Conservation (phyloP, 208 protist species). For the Trypanosoma congolense region DNA sequence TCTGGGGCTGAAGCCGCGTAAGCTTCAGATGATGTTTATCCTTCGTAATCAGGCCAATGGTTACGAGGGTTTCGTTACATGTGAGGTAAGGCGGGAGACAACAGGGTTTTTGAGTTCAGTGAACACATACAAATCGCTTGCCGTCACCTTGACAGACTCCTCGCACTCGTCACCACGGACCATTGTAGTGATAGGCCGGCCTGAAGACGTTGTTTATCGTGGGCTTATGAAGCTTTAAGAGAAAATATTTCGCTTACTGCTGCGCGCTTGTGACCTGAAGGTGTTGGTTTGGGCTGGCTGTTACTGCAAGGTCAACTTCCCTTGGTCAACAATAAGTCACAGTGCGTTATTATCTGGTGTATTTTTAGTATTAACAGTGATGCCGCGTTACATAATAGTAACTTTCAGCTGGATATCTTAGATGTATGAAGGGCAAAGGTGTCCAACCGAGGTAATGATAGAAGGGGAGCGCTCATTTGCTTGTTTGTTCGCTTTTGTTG, state of each 20-base stretch:
- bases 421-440: too few species aligned
- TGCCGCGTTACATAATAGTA: too few species aligned
- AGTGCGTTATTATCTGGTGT: too few species aligned
- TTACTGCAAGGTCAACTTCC: too few species aligned
- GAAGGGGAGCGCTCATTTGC: too few species aligned
- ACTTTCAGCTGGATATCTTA: too few species aligned
- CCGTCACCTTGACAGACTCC: conserved; percentile 61
- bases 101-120: conserved; percentile 65
- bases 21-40: conserved; percentile 85
- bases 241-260: background rate
- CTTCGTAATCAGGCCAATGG: conserved; percentile 63
- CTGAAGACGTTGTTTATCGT: conserved; percentile 76
- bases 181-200: conserved; percentile 77
- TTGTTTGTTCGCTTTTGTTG: too few species aligned
- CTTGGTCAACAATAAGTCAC: too few species aligned
- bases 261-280: too few species aligned
- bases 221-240: conserved; percentile 38
- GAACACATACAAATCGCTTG: conserved; percentile 76
- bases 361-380: too few species aligned
- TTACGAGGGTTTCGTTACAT: conserved; percentile 74
- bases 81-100: conserved; percentile 71
- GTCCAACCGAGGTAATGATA: too few species aligned
- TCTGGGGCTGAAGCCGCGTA: conserved; percentile 69
- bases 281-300: too few species aligned
- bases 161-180: conserved; percentile 44